A percentile compares a stretch with the other conserved stretches of the same genome.
Conservation (phyloP, 2,329 filamentous ascomycete species). For the Sclerotinia nivalis region DNA sequence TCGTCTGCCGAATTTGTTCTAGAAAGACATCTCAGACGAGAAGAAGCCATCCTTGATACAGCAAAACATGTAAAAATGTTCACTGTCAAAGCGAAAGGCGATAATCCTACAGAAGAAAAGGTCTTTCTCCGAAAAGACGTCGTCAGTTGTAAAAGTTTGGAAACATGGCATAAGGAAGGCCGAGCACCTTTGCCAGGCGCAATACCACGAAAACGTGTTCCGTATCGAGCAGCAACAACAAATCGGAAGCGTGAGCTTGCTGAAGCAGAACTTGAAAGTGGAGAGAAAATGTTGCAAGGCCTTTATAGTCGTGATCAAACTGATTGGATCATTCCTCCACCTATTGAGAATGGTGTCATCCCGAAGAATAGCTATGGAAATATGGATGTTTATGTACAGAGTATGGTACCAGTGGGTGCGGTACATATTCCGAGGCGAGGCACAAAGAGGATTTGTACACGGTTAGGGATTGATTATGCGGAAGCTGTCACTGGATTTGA, state of each 20-base stretch:
- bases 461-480: constrained; percentile 82
- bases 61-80: constrained; percentile 75
- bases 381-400: constrained; percentile 91
- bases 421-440: constrained; percentile 80
- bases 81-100: constrained; percentile 70
- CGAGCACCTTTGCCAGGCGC: constrained; percentile 70
- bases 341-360: constrained; percentile 80
- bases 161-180: constrained; percentile 98
- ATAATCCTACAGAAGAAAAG: constrained; percentile 71
- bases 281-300: constrained; percentile 82
- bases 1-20: constrained; percentile 82
- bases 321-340: constrained; percentile 90
- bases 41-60: constrained; percentile 77
- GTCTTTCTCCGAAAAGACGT: constrained; percentile 81
- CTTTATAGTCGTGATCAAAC: constrained; percentile 84
- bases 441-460: constrained; percentile 77
- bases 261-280: constrained; percentile 72
- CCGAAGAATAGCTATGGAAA: constrained; percentile 96
- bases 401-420: constrained; percentile 86
- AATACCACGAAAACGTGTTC: constrained; percentile 79
- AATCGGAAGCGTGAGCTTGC: constrained; percentile 87
- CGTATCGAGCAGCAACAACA: constrained; percentile 86
- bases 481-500: constrained; percentile 97
- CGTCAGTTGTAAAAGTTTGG: constrained; percentile 81
- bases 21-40: constrained; percentile 81